Base-by-base conservation (phyloP, 768 basidiomycete species). In the Agaricus blazei region DNA sequence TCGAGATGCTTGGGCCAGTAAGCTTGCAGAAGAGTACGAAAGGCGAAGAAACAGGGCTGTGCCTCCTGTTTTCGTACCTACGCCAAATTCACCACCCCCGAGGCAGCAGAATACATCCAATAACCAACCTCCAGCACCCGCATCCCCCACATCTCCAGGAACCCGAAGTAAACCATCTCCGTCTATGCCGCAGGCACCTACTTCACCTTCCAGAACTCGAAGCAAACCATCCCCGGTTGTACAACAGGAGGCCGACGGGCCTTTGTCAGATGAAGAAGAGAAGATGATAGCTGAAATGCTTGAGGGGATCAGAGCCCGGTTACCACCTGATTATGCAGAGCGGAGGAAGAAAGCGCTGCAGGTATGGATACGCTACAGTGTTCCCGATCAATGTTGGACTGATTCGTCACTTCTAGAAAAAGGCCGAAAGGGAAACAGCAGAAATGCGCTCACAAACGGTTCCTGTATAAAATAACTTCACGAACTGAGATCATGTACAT, bases 301-400 rank as follows among this genome's bases (percentile, higher is more conserved):
- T 46, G 72, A 78, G 40, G 80, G 81, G 40, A 72, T 87, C 55
- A 72, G 79, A 54, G 54, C 54, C 2, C 70, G 75, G 40, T 66
- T 72, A 52, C 82, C 79, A 61, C 85, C 86, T 37, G 85, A 85
- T 57, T 84, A 85, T 79, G 77, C 80, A 58, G 73, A 72, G 23
- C 76, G 86, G 51, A 74, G 75, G 64, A 73, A 74, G 61, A 77
- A 76, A 52, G 75, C 75, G 3, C 70, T 79, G 58, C 71, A 76
- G 72, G 85, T 84, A 58, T 19, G 19, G 19, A 19, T 28, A 24
- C 24, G 53, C 29, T 38, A n/a, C 26, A 49, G 15, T n/a, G 14
- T 19, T 42, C 37, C 36, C 15, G 11, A 44, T 15, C 29, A 24
- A n/a, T 36, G 34, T 26, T 27, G 19, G 46, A 2, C 26, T 4